phyloP scores from a whole-genome alignment of 129 eudicot genomes.

The Logfia minima region DNA sequence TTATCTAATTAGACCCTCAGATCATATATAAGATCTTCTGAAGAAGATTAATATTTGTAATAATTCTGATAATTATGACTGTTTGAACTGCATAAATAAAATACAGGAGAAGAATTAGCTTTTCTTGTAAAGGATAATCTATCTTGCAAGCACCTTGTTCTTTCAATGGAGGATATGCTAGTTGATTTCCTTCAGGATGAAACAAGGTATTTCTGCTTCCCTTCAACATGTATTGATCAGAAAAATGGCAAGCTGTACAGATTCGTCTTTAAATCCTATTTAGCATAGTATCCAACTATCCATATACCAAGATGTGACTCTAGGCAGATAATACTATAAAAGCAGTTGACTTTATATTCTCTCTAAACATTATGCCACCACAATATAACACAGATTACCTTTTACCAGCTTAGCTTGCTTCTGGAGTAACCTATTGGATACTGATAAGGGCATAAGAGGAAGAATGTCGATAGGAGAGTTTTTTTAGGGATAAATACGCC shows the following conservation, averaged over 20 bases:
- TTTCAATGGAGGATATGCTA: conserved; percentile 70
- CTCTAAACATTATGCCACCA: neutral
- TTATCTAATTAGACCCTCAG: neutral
- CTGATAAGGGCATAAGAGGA: neutral
- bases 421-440: neutral
- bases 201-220: conserved; percentile 47
- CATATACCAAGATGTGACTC: neutral
- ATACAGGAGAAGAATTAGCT: conserved; percentile 94
- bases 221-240: neutral
- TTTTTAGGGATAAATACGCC: no score
- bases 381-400: neutral
- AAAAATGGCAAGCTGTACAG: neutral
- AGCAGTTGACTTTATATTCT: neutral
- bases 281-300: neutral
- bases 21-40: neutral
- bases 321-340: neutral
- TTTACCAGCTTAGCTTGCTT: neutral
- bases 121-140: conserved; percentile 82
- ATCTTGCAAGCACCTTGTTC: conserved; percentile 82
- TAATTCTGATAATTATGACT: conserved; percentile 1
- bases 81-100: neutral
- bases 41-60: neutral
- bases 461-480: neutral
- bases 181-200: conserved; percentile 65
- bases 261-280: neutral